Evolutionary conservation across 495 filamentous ascomycete species (phyloP).

Genomic region (Neurospora sp.): DNA sequence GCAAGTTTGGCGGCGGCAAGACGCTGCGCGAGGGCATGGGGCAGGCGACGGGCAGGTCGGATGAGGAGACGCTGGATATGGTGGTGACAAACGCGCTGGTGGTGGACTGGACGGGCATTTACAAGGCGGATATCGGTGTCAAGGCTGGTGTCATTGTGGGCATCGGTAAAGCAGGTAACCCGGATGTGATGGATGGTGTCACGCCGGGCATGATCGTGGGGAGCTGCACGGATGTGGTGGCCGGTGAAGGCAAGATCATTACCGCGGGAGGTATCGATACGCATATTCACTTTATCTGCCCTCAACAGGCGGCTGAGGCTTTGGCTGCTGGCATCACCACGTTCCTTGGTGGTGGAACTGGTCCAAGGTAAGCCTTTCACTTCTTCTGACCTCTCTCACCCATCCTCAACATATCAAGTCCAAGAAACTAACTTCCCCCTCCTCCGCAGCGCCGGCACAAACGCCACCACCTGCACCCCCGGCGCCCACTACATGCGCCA

Average conservation of each 20-base stretch:
- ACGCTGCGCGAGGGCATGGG: slow-evolving; percentile 94
- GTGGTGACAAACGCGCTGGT: slow-evolving; percentile 90
- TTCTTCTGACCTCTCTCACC: background rate
- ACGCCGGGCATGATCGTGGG: slow-evolving; percentile 72
- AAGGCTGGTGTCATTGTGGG: slow-evolving; percentile 80
- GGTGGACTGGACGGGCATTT: slow-evolving; percentile 86
- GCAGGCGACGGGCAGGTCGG: slow-evolving; percentile 66
- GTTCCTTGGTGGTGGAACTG: slow-evolving; percentile 85
- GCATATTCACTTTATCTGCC: slow-evolving; percentile 95
- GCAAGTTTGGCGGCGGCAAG: slow-evolving; percentile 92
- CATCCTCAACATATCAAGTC: background rate
- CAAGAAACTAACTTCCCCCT: slow-evolving; percentile 4
- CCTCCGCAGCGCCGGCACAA: slow-evolving; percentile 66
- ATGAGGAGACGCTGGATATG: slow-evolving; percentile 67
- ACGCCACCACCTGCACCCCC: slow-evolving; percentile 92
- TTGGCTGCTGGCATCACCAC: slow-evolving; percentile 85
- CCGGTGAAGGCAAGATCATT: slow-evolving; percentile 85
- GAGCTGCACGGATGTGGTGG: slow-evolving; percentile 89
- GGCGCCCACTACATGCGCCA: slow-evolving; percentile 73
- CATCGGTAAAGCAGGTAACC: slow-evolving; percentile 94
- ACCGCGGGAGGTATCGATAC: slow-evolving; percentile 89
- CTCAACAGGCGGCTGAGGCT: slow-evolving; percentile 83
- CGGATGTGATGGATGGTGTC: slow-evolving; percentile 91
- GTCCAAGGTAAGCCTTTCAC: slow-evolving; percentile 50
- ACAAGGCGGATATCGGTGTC: slow-evolving; percentile 95